Evolutionary conservation across 139 green algal species (phyloP).

Genomic region (Yamagishiella unicocca): DNA sequence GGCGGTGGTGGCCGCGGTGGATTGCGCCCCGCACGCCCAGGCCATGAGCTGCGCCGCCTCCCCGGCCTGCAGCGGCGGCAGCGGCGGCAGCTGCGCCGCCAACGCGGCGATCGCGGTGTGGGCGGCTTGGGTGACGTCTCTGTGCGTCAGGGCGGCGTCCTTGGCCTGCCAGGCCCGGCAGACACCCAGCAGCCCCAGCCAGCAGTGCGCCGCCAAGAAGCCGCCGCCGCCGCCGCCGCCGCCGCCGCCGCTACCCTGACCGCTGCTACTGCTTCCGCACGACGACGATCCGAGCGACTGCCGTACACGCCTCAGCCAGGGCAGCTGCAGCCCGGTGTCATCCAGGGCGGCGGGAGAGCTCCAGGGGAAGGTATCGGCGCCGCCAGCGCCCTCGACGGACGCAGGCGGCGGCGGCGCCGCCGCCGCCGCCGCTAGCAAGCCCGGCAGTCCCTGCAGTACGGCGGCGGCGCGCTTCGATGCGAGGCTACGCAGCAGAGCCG

Average conservation of each 20-base stretch:
- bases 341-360: not conserved
- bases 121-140: constrained; percentile 28
- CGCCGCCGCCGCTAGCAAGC: constrained; percentile 27
- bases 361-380: not conserved
- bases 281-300: not conserved
- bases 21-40: not conserved
- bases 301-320: constrained; percentile 30
- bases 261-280: not conserved
- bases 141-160: constrained; percentile 14
- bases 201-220: constrained; percentile 18
- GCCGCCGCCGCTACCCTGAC: not conserved
- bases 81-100: constrained; percentile 15
- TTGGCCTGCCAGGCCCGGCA: constrained; percentile 34
- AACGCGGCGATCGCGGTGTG: constrained; percentile 24
- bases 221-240: not conserved
- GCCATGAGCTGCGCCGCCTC: constrained; percentile 36
- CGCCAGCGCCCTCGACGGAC: not conserved
- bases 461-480: constrained; percentile 9
- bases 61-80: constrained; percentile 35
- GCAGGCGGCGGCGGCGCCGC: not conserved
- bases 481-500: constrained; percentile 30
- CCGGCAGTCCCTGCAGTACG: not conserved
- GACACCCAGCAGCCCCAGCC: constrained; percentile 46
- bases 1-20: not conserved
- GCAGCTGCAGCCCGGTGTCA: not conserved